Evolutionary conservation across 371 early-diverging fungal genomes (phyloP), one percentile per base, ranked within the genome.

Genomic region (Ordospora colligata): DNA sequence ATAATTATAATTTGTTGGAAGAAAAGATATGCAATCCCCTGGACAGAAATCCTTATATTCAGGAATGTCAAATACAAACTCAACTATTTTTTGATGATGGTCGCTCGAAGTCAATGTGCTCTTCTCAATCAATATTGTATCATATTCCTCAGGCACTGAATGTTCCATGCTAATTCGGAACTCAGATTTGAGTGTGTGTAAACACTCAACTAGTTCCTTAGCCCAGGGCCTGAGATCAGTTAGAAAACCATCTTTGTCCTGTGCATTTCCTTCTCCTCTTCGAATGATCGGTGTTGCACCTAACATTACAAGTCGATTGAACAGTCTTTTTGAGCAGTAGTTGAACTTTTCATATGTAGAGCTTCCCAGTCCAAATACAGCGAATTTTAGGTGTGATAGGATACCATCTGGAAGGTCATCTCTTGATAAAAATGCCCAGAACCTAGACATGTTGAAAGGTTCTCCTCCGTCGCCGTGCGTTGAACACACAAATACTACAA

Each of bases 261-360:
- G 95, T 81, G 93, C 94, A 81, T 98, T 95, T 44, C 94, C 94
- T 75, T 91, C 91, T 1, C 92, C 93, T 65, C 91, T 86, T 6
- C 83, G 82, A 14, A 88, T 73, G 7, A 96, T 45, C 42, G 90
- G 84, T 25, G 72, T 79, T 0, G 91, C 96, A 25, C 97, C 99
- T 14, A 96, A 85, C 73, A 92, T 92, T 71, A 85, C 68, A 65
- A 97, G 82, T 58, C 95, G 86, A 67, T 90, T 90, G 82, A 88
- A 88, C 50, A 96, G 87, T 75, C 92, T 93, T 83, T 95, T 95
- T 0, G 92, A 90, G 9, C 93, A 90, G 83, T 88, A 93, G 83
- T 96, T 96, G 87, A 90, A 97, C 32, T 81, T 73, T 21, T 58
- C 22, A 67, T 80, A 83, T 11, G 69, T 72, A 27, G 85, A 83